These are phyloP conservation scores for Odontarrhena argentea DNA, from an alignment of 345 rosid species.

Conservation along the genomic window DNA sequence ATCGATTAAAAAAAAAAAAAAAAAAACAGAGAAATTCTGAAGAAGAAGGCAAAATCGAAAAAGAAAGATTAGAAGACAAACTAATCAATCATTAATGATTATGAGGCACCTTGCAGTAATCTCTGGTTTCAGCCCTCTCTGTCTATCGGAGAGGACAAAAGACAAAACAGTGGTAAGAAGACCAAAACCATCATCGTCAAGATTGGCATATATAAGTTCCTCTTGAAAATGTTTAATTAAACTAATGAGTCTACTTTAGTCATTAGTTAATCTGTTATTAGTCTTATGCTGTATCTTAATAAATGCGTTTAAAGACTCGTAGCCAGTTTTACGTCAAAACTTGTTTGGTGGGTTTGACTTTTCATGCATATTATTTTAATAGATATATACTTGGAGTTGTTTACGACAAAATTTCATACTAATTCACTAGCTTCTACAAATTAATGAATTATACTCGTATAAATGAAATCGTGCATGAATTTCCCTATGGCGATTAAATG, in stretches of 20 bases:
- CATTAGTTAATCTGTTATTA: background rate
- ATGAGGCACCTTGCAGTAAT: background rate
- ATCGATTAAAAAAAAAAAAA: background rate
- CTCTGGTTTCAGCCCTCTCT: background rate
- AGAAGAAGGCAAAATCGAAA: background rate
- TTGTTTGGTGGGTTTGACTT: constrained; percentile 40
- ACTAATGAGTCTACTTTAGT: background rate
- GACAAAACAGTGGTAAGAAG: constrained; percentile 8
- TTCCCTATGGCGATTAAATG: constrained; percentile 12
- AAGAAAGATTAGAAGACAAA: background rate
- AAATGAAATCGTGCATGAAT: background rate
- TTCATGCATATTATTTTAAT: background rate
- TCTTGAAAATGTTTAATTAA: background rate
- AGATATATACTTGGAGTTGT: background rate
- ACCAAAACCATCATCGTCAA: constrained; percentile 22
- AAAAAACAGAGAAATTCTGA: constrained; percentile 1
- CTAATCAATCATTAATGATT: background rate
- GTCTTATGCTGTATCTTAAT: background rate
- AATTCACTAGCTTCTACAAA: no score
- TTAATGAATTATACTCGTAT: no score
- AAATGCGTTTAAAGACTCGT: background rate
- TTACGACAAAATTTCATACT: background rate
- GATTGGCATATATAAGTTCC: background rate
- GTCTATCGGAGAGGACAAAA: background rate
- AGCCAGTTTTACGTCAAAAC: constrained; percentile 30